phyloP scores from a whole-genome alignment of 805 yeast genomes.

The Ogataea trehaloabstinens region DNA sequence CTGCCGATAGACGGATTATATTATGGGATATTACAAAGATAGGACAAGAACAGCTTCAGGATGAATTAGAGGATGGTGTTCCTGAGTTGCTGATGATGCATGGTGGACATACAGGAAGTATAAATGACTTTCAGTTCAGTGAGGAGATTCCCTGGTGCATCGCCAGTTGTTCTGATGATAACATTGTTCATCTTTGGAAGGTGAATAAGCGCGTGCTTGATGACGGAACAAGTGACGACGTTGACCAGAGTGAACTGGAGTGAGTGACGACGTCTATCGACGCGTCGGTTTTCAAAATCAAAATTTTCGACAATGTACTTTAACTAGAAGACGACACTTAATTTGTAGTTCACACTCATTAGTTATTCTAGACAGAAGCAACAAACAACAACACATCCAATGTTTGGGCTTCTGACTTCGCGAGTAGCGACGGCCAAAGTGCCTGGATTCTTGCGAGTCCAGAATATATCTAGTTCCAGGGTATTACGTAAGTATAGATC shows the following conservation, averaged over 20 bases:
- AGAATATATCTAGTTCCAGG: too few relatives aligned
- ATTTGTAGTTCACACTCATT: too few relatives aligned
- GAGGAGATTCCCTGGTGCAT: constrained; percentile 73
- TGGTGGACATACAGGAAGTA: constrained; percentile 82
- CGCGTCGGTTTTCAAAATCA: too few relatives aligned
- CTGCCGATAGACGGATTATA: constrained; percentile 73
- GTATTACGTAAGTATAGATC: too few relatives aligned
- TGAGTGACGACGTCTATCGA: constrained; percentile 2
- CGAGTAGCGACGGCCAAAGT: too few relatives aligned
- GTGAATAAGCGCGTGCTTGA: constrained; percentile 35
- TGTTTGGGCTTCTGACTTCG: too few relatives aligned
- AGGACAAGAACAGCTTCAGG: constrained; percentile 83
- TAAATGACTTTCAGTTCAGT: constrained; percentile 71
- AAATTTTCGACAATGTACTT: neutral
- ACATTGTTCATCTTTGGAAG: constrained; percentile 60
- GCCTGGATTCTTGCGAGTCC: too few relatives aligned
- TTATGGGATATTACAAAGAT: constrained; percentile 78
- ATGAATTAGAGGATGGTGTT: constrained; percentile 87
- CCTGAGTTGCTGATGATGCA: constrained; percentile 90
- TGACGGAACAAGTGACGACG: constrained; percentile 19
- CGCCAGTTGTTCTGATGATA: constrained; percentile 62
- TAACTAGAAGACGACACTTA: too few relatives aligned
- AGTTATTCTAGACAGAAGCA: too few relatives aligned
- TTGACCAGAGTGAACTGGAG: constrained; percentile 16
- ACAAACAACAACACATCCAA: too few relatives aligned